Evolutionary conservation across 1,284 basidiomycete species (phyloP).

Genomic region (Austroboletus niveus): DNA sequence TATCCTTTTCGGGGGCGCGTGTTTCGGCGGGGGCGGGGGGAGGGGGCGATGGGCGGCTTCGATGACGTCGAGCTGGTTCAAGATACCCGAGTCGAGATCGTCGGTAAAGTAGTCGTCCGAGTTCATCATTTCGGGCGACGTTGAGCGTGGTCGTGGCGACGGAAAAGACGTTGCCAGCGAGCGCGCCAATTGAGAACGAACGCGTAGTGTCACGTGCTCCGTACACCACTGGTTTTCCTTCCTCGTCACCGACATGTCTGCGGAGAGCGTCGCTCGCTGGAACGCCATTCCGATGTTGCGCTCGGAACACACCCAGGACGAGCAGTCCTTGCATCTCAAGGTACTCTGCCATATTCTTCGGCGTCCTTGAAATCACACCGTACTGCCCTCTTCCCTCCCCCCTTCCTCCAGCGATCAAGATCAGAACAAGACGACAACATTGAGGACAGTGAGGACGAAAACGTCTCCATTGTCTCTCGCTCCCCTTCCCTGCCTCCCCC

Average conservation of each 20-base stretch:
- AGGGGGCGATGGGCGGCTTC: conserved; percentile 52
- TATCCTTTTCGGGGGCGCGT: conserved; percentile 11
- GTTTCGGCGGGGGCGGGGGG: conserved; percentile 15
- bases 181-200: conserved; percentile 2
- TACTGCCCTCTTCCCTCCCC: conserved; percentile 50
- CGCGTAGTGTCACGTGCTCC: conserved; percentile 14
- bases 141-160: conserved; percentile 6
- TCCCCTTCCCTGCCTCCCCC: conserved; percentile 57
- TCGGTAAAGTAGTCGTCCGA: conserved; percentile 57
- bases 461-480: conserved; percentile 68
- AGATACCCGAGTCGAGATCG: conserved; percentile 48
- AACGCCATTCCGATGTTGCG: conserved; percentile 60
- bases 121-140: conserved; percentile 52
- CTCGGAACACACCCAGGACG: conserved; percentile 27
- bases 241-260: conserved; percentile 47
- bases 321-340: conserved; percentile 42
- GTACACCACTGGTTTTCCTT: not conserved
- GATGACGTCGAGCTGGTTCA: conserved; percentile 61
- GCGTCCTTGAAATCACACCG: conserved; percentile 36
- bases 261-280: conserved; percentile 63
- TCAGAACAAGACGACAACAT: conserved; percentile 38
- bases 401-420: conserved; percentile 58
- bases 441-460: conserved; percentile 52
- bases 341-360: conserved; percentile 60
- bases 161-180: no score